phyloP scores from a whole-genome alignment of 164 flowering plant genomes.

The Malania oleifera region DNA sequence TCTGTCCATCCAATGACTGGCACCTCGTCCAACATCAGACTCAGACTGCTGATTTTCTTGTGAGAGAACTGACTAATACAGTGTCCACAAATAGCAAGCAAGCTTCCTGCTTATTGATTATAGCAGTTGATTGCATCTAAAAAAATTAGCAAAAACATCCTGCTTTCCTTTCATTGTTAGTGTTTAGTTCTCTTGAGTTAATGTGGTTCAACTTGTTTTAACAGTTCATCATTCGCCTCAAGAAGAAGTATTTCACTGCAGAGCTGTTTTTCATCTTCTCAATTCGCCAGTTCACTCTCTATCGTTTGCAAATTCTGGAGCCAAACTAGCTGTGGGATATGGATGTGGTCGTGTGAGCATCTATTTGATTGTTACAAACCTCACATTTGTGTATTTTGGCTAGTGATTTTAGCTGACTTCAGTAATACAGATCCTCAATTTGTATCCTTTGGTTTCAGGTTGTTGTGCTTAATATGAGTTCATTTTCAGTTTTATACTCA shows the following conservation, averaged over 20 bases:
- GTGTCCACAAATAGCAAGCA: not conserved
- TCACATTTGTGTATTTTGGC: not conserved
- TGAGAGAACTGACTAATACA: too few relatives aligned
- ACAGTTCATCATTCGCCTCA: conserved; percentile 38
- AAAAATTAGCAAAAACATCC: not conserved
- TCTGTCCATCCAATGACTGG: too few relatives aligned
- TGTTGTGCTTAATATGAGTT: conserved; percentile 54
- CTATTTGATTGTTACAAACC: conserved; percentile 4
- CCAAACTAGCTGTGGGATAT: conserved; percentile 47
- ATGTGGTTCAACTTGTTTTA: conserved; percentile 10
- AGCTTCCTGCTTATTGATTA: not conserved
- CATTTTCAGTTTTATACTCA: conserved; percentile 43
- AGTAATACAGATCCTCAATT: not conserved
- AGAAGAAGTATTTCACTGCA: conserved; percentile 32
- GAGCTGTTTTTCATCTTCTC: conserved; percentile 36
- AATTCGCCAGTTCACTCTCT: conserved; percentile 40
- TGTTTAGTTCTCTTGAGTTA: not conserved
- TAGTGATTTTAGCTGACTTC: not conserved
- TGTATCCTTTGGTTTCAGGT: conserved; percentile 44
- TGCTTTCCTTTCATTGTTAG: not conserved
- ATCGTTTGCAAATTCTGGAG: conserved; percentile 33
- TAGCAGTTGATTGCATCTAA: not conserved
- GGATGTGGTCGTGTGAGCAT: conserved; percentile 61
- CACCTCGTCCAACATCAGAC: too few relatives aligned
- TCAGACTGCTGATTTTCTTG: too few relatives aligned